These are phyloP conservation scores for Mrakia gelida DNA, from an alignment of 768 basidiomycete genomes.

Conservation along the genomic window DNA sequence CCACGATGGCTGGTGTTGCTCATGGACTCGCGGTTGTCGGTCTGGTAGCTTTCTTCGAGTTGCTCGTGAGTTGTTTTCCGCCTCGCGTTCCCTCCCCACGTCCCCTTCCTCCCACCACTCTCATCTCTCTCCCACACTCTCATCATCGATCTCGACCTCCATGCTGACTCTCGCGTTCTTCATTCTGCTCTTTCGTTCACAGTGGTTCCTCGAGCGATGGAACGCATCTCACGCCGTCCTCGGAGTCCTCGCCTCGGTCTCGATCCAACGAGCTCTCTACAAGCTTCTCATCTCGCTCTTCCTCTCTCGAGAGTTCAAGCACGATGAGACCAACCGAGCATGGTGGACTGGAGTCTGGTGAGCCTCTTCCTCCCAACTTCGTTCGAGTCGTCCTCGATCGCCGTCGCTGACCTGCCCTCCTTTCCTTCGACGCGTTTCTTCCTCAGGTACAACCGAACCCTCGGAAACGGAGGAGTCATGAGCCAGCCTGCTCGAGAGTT, in stretches of 20 bases:
- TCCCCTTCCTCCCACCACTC: neutral
- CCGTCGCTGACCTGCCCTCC: neutral
- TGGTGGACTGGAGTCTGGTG: constrained; percentile 94
- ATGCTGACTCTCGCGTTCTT: neutral
- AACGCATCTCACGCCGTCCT: constrained; percentile 86
- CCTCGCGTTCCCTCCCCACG: neutral
- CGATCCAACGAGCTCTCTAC: constrained; percentile 83
- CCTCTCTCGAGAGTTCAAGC: constrained; percentile 96
- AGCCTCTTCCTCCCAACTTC: neutral
- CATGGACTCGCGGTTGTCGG: constrained; percentile 78
- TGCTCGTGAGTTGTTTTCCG: constrained; percentile 61
- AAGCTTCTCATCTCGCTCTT: constrained; percentile 92
- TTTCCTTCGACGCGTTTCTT: neutral
- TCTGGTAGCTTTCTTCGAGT: constrained; percentile 84
- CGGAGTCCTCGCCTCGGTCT: constrained; percentile 81
- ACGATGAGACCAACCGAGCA: constrained; percentile 95
- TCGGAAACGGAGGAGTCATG: constrained; percentile 76
- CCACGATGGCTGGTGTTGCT: constrained; percentile 84
- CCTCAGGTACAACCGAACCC: constrained; percentile 69
- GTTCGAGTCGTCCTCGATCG: neutral
- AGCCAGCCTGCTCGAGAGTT: constrained; percentile 96
- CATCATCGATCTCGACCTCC: neutral
- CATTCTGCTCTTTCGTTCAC: neutral
- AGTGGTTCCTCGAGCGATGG: constrained; percentile 97
- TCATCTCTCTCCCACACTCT: neutral